Evolutionary conservation across 306 rosid genomes (phyloP).

Genomic region (Fragaria ananassa): DNA sequence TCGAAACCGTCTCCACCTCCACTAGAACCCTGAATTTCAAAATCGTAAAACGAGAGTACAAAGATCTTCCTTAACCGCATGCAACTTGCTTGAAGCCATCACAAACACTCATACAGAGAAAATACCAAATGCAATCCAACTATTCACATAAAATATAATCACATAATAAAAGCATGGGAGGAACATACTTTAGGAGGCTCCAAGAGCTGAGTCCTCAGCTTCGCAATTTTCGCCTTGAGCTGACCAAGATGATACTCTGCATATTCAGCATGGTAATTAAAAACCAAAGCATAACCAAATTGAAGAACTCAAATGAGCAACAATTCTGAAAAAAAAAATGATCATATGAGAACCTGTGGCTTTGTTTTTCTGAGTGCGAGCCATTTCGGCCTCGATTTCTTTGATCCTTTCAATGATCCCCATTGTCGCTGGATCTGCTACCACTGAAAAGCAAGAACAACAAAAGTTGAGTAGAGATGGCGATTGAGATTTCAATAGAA

Average conservation of each 20-base stretch:
- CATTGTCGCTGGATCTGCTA: constrained; percentile 49
- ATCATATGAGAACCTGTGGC: constrained; percentile 61
- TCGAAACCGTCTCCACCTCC: constrained; percentile 99
- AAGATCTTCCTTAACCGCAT: background rate
- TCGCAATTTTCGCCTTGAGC: constrained; percentile 99
- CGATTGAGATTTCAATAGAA: background rate
- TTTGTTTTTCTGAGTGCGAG: constrained; percentile 98
- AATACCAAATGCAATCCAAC: background rate
- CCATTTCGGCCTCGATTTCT: constrained; percentile 99
- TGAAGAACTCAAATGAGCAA: background rate
- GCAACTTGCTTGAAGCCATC: background rate
- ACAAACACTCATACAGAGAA: background rate
- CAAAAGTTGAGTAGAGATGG: background rate
- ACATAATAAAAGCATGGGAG: background rate
- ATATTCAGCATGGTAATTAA: background rate
- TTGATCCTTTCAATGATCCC: constrained; percentile 94
- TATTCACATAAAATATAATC: background rate
- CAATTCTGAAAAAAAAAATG: background rate
- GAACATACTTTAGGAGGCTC: constrained; percentile 89
- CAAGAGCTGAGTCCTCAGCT: constrained; percentile 86
- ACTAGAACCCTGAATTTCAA: constrained; percentile 74
- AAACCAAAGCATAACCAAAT: background rate
- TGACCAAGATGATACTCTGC: constrained; percentile 99
- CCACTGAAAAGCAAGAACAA: constrained; percentile 15
- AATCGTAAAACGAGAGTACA: constrained; percentile 15